Evolutionary conservation across 768 basidiomycete genomes (phyloP).

Genomic region (Albatrellus ellisii): DNA sequence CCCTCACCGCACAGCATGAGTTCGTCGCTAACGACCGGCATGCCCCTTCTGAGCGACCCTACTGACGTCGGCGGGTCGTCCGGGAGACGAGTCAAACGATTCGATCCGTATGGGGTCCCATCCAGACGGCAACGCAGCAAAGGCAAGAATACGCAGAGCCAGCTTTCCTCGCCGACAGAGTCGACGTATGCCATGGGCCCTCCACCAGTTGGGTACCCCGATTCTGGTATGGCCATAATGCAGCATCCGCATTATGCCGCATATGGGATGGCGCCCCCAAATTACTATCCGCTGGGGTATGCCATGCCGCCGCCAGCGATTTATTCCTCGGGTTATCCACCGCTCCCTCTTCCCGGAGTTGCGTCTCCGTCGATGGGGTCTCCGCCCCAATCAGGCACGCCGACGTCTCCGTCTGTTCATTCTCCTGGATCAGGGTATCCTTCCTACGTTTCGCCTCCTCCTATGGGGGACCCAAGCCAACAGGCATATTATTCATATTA

Average conservation of each 20-base stretch:
- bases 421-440: too few species aligned
- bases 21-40: constrained; percentile 10
- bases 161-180: constrained; percentile 10
- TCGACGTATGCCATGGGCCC: constrained; percentile 1
- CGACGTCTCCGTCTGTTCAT: background rate
- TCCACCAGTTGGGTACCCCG: constrained; percentile 5
- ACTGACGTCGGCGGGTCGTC: constrained; percentile 8
- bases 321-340: background rate
- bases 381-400: background rate
- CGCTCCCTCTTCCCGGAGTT: constrained; percentile 5
- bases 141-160: constrained; percentile 4
- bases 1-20: constrained; percentile 20
- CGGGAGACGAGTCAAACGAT: constrained; percentile 20
- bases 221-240: constrained; percentile 12
- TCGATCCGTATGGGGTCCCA: constrained; percentile 18
- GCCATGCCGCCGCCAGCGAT: constrained; percentile 6
- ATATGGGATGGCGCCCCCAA: constrained; percentile 7
- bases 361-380: background rate
- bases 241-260: constrained; percentile 13
- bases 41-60: constrained; percentile 12
- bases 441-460: constrained; percentile 3
- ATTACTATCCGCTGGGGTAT: constrained; percentile 9
- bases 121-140: constrained; percentile 12
- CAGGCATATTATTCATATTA: constrained; percentile 12
- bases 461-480: constrained; percentile 1